phyloP scores from a whole-genome alignment of 2,329 filamentous ascomycete genomes.

The Colletotrichum cuscutae region DNA sequence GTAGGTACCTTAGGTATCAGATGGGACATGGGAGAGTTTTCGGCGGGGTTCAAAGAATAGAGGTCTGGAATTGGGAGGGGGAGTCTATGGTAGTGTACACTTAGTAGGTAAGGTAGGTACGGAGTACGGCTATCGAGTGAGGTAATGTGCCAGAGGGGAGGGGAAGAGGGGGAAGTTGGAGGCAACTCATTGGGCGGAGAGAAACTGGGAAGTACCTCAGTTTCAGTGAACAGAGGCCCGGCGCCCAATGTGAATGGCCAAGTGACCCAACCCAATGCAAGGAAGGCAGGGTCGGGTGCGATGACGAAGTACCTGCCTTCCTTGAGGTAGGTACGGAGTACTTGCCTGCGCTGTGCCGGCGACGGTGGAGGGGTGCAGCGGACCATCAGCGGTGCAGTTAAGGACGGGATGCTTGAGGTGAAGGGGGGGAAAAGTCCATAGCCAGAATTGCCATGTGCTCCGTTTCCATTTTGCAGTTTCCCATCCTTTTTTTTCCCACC shows the following conservation, averaged over 20 bases:
- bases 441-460: slow-evolving; percentile 33
- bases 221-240: neutral
- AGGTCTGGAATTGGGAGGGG: neutral
- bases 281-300: neutral
- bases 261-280: neutral
- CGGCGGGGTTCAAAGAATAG: neutral
- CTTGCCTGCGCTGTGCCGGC: neutral
- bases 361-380: neutral
- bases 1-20: too few relatives aligned
- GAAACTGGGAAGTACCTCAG: neutral
- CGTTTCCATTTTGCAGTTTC: slow-evolving; percentile 34
- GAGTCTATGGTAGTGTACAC: too few relatives aligned
- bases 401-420: too few relatives aligned
- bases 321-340: too few relatives aligned
- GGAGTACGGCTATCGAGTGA: too few relatives aligned
- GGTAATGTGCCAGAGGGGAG: neutral
- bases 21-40: neutral
- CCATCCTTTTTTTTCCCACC: slow-evolving; percentile 13
- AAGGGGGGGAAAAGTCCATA: slow-evolving; percentile 12
- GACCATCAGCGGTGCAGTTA: too few relatives aligned
- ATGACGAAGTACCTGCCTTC: neutral
- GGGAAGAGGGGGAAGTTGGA: neutral
- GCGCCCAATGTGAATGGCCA: too few relatives aligned
- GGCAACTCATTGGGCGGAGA: neutral
- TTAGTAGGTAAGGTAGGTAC: too few relatives aligned